These are phyloP conservation scores for Yamadazyma insecticola DNA, from an alignment of 805 yeast genomes.

Conservation along the genomic window DNA sequence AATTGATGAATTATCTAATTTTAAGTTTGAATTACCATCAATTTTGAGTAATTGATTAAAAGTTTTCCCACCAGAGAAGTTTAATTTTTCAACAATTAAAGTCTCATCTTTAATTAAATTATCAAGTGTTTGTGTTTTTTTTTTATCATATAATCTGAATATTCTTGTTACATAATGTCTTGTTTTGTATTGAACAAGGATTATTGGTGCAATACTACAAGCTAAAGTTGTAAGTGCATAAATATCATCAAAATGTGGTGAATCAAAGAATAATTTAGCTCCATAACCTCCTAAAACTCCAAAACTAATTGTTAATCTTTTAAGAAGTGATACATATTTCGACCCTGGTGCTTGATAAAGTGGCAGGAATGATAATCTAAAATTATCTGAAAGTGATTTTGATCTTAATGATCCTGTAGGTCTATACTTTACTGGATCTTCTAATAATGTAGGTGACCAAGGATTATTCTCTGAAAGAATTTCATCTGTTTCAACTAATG, in stretches of 20 bases:
- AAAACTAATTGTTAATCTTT: slow-evolving; percentile 58
- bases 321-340: slow-evolving; percentile 57
- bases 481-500: slow-evolving; percentile 39
- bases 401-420: slow-evolving; percentile 37
- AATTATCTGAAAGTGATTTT: slow-evolving; percentile 47
- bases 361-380: slow-evolving; percentile 55
- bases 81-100: slow-evolving; percentile 62
- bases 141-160: slow-evolving; percentile 62
- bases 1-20: slow-evolving; percentile 20
- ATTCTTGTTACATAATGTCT: slow-evolving; percentile 67
- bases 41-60: slow-evolving; percentile 59
- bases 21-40: slow-evolving; percentile 27
- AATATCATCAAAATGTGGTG: slow-evolving; percentile 49
- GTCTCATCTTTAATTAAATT: slow-evolving; percentile 58
- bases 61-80: slow-evolving; percentile 60
- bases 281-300: slow-evolving; percentile 58
- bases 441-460: slow-evolving; percentile 41
- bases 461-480: slow-evolving; percentile 39
- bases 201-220: slow-evolving; percentile 53
- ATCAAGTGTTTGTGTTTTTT: slow-evolving; percentile 61
- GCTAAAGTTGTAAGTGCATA: slow-evolving; percentile 42
- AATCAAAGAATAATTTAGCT: slow-evolving; percentile 53
- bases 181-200: slow-evolving; percentile 46
- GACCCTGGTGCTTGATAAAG: slow-evolving; percentile 61
- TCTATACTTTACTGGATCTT: slow-evolving; percentile 40